phyloP scores from a whole-genome alignment of 2,329 filamentous ascomycete genomes.

The Talaromyces sp. region DNA sequence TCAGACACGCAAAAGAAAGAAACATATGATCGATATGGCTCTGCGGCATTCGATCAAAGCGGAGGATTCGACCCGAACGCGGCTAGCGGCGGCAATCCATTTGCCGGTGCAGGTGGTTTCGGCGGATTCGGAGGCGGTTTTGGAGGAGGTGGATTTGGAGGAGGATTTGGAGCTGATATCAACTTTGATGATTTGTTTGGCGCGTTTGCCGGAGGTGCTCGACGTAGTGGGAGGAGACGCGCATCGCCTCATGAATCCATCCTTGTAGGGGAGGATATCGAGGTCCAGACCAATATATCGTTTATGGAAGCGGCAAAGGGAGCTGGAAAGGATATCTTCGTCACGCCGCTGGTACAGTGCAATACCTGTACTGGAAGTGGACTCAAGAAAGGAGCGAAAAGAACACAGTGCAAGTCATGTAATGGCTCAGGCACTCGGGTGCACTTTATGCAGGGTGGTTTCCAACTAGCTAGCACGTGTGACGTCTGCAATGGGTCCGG shows the following conservation, averaged over 20 bases:
- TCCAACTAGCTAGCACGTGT: conserved; percentile 94
- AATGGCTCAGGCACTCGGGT: conserved; percentile 82
- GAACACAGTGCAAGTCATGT: conserved; percentile 71
- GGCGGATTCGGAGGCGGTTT: conserved; percentile 50
- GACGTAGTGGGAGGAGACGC: conserved; percentile 52
- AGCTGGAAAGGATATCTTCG: conserved; percentile 77
- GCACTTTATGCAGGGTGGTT: conserved; percentile 85
- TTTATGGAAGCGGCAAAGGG: conserved; percentile 97
- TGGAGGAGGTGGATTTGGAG: conserved; percentile 39
- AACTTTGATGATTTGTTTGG: conserved; percentile 96
- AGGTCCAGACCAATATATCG: conserved; percentile 85
- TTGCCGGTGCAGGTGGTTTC: conserved; percentile 58
- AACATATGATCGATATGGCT: conserved; percentile 85
- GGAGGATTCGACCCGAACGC: conserved; percentile 75
- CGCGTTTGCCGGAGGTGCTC: conserved; percentile 66
- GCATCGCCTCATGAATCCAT: conserved; percentile 65
- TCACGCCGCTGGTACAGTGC: conserved; percentile 77
- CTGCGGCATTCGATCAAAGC: conserved; percentile 64
- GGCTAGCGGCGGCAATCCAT: conserved; percentile 48
- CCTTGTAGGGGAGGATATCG: conserved; percentile 90
- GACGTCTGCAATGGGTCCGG: conserved; percentile 75
- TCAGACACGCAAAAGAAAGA: conserved; percentile 91
- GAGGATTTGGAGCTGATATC: conserved; percentile 75
- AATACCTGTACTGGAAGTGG: conserved; percentile 79
- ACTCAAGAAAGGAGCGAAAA: conserved; percentile 73